Conservation (phyloP, 371 early-diverging fungal genomes). For the Apophysomyces elegans region DNA sequence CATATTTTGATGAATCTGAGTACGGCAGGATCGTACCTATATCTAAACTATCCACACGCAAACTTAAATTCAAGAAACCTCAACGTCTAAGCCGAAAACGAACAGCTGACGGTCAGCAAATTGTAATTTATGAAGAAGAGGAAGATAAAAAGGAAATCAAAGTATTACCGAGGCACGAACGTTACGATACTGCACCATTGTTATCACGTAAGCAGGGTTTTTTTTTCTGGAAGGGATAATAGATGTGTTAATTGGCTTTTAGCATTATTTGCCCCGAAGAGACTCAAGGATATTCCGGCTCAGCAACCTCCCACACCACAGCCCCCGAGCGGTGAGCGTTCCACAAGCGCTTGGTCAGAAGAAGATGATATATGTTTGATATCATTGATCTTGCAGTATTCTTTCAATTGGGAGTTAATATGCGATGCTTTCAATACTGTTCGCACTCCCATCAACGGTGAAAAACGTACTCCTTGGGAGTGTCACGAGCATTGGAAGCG, state of each 20-base stretch:
- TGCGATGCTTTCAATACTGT: constrained; percentile 62
- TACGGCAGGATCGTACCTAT: constrained; percentile 44
- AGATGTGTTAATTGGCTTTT: background rate
- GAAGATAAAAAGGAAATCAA: constrained; percentile 43
- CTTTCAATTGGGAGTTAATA: constrained; percentile 75
- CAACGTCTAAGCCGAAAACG: constrained; percentile 48
- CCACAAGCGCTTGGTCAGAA: constrained; percentile 58
- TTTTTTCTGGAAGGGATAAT: background rate
- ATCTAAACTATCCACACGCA: constrained; percentile 44
- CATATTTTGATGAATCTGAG: constrained; percentile 51
- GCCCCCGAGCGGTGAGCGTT: constrained; percentile 25
- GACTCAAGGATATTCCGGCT: constrained; percentile 49
- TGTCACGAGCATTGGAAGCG: constrained; percentile 62
- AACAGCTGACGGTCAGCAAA: constrained; percentile 35
- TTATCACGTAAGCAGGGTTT: constrained; percentile 29
- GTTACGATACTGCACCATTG: constrained; percentile 28
- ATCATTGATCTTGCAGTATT: constrained; percentile 57
- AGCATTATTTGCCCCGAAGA: constrained; percentile 57
- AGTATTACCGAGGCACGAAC: constrained; percentile 33
- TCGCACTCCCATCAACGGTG: constrained; percentile 56
- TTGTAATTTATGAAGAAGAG: constrained; percentile 30
- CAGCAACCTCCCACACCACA: constrained; percentile 50
- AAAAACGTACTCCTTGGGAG: constrained; percentile 71
- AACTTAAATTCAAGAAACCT: constrained; percentile 44
- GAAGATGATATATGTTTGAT: constrained; percentile 75